Base-by-base conservation (phyloP, 371 early-diverging fungal genomes). In the Mortierella sp. region DNA sequence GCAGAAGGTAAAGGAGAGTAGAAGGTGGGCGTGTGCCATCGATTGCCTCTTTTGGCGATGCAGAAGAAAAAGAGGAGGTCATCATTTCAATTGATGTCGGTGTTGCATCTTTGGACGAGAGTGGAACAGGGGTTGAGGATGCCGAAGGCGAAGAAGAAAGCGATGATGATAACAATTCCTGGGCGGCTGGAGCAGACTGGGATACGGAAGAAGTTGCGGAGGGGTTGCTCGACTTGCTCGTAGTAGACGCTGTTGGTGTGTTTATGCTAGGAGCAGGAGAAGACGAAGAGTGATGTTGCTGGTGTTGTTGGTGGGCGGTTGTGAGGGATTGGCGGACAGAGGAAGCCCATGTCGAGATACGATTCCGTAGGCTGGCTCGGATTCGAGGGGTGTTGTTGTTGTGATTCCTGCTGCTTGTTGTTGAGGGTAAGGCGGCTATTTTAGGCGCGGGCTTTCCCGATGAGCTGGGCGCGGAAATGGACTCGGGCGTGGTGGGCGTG, bases 271-370 rank as follows among this genome's bases (percentile, higher is more conserved):
- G 24, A 42, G 38, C 21, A 42, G 68, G 34, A 42, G 44, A 11
- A 21, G 68, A 68, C 21, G 75, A 19, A 34, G 74, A 54, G 31
- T 19, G 45, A 31, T 3, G 19, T 48, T 48, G 78, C 8, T 13
- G 50, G 19, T 13, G 73, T 16, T 24, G 58, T 7, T 26, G 24
- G 57, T 26, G 77, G 4, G 54, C n/a, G 60, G 77, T 26, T 34
- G 79, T 63, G 34, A 77, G 28, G 11, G 81, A 65, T 16, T 78
- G 55, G 1, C 79, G 79, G n/a, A 81, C 42, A 45, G 81, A 79
- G 16, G 79, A 73, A 11, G 79, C 74, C 85, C 85, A 84, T 13
- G 28, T 73, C 8, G 79, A 63, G 28, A 79, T 55, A 48, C 85
- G 74, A 70, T 73, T 80, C 58, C 72, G 75, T 26, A 72, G 45